A percentile compares a stretch with the other conserved stretches of the same genome.
Conservation (phyloP, 345 rosid species). For the Populus ilicifolia region DNA sequence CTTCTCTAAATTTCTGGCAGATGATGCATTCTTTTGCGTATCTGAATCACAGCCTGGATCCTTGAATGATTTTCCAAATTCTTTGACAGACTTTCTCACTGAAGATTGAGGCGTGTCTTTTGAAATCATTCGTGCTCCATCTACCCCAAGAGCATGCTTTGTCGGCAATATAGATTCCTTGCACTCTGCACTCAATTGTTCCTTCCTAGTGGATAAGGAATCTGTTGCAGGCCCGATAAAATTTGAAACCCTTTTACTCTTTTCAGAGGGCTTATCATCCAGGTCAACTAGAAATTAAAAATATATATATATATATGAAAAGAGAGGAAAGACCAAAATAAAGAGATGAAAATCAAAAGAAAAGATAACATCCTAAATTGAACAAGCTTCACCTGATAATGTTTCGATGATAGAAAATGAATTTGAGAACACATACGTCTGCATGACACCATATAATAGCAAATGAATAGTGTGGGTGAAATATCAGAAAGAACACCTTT, state of each 20-base stretch:
- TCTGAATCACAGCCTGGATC: conserved; percentile 35
- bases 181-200: conserved; percentile 35
- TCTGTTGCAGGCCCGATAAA: conserved; percentile 28
- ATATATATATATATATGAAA: conserved; percentile 1
- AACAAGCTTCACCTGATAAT: conserved; percentile 58
- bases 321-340: not conserved
- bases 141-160: conserved; percentile 33
- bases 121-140: conserved; percentile 30
- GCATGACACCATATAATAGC: conserved; percentile 34
- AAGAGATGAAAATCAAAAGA: not conserved
- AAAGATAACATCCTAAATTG: conserved; percentile 13
- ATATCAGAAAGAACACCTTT: not conserved
- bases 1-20: conserved; percentile 28
- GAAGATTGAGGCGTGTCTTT: conserved; percentile 36
- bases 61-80: conserved; percentile 31
- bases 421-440: conserved; percentile 91
- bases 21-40: conserved; percentile 20
- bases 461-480: not conserved
- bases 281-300: conserved; percentile 53
- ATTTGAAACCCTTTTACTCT: conserved; percentile 37
- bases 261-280: conserved; percentile 56
- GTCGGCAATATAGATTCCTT: conserved; percentile 40
- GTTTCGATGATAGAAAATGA: conserved; percentile 93
- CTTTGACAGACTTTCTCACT: conserved; percentile 37
- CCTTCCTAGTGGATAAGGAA: conserved; percentile 41